Conservation (phyloP, 257 asterid genomes). For the Ballota nigra region DNA sequence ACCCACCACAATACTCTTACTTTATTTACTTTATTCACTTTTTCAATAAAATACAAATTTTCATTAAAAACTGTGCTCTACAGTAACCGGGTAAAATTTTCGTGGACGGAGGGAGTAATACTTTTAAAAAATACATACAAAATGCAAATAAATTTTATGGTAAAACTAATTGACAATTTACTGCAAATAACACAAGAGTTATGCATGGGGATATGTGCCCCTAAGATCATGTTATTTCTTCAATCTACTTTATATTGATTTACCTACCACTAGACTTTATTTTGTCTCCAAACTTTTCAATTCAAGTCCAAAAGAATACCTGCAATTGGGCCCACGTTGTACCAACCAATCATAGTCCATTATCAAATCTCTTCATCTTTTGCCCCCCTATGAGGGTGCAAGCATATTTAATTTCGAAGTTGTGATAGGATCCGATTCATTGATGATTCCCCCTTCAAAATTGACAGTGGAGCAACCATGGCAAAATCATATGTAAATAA, state of each 20-base stretch:
- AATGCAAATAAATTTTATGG: no score
- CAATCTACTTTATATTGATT: slow-evolving; percentile 26
- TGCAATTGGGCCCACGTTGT: slow-evolving; percentile 27
- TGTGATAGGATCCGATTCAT: neutral
- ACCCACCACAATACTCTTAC: no score
- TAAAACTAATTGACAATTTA: no score
- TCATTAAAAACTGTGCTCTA: no score
- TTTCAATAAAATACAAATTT: no score
- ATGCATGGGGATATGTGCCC: slow-evolving; percentile 19
- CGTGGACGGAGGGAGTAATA: no score
- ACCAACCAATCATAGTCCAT: slow-evolving; percentile 30
- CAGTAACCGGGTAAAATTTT: no score
- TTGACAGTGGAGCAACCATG: neutral
- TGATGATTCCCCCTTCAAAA: no score
- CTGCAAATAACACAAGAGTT: no score
- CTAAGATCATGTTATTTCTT: neutral
- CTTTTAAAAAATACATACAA: no score
- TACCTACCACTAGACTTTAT: slow-evolving; percentile 29
- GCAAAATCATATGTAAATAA: neutral
- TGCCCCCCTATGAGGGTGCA: neutral
- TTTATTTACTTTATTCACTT: no score
- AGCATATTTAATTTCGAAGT: neutral
- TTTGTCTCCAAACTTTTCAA: slow-evolving; percentile 24
- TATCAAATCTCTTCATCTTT: neutral
- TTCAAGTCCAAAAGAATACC: slow-evolving; percentile 27